phyloP scores from a whole-genome alignment of 345 rosid species.

The Eucalyptus regnans region DNA sequence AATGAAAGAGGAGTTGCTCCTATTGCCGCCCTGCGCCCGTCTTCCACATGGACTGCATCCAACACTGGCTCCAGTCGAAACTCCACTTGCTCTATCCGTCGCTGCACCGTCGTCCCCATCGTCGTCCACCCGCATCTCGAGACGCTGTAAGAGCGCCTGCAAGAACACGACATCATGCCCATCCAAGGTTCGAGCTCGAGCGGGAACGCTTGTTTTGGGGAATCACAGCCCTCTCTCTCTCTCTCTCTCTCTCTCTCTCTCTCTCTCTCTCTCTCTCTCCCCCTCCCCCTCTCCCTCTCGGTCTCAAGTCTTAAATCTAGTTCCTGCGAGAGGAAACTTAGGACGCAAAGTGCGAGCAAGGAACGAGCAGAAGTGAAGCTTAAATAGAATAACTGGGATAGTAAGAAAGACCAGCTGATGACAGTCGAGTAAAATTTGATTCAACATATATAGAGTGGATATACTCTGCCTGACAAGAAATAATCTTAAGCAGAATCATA shows the following conservation, averaged over 20 bases:
- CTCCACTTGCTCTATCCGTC: conserved; percentile 68
- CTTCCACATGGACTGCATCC: conserved; percentile 73
- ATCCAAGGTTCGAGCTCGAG: background rate
- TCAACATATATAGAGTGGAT: background rate
- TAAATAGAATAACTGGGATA: background rate
- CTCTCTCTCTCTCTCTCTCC: too few species aligned
- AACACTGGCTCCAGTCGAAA: conserved; percentile 68
- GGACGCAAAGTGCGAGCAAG: background rate
- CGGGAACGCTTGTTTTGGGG: background rate
- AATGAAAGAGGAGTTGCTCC: conserved; percentile 70
- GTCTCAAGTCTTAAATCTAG: background rate
- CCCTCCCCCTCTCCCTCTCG: background rate
- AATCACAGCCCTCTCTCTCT: background rate
- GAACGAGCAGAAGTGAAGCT: background rate
- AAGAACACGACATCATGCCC: background rate
- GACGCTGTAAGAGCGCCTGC: background rate
- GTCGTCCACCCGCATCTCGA: conserved; percentile 2
- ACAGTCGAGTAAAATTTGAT: too few species aligned
- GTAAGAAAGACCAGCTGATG: background rate
- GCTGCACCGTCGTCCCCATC: background rate
- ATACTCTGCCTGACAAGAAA: background rate
- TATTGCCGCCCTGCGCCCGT: conserved; percentile 74
- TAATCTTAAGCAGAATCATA: background rate
- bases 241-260: too few species aligned
- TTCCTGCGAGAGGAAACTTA: background rate